Evolutionary conservation across 73 alveolate genomes (phyloP).

Genomic region (Diophrys sp.): DNA sequence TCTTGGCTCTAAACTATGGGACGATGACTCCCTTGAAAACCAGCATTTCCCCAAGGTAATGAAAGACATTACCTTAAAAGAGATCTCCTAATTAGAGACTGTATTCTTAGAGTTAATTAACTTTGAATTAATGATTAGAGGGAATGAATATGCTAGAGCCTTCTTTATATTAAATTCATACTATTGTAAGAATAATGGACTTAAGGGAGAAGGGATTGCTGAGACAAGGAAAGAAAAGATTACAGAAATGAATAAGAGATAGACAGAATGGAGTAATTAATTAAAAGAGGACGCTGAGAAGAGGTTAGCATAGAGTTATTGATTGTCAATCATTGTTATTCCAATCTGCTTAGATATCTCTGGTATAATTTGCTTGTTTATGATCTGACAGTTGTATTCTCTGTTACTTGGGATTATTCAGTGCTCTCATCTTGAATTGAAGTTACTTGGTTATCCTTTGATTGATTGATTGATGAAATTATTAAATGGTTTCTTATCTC

Average conservation of each 20-base stretch:
- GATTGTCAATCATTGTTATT: no score
- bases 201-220: background rate
- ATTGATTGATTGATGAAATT: no score
- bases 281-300: no score
- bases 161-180: constrained; percentile 71
- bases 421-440: no score
- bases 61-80: constrained; percentile 85
- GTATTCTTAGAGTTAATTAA: constrained; percentile 83
- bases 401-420: no score
- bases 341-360: no score
- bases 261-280: background rate
- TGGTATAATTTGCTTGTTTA: no score
- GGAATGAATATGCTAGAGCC: constrained; percentile 89
- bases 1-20: constrained; percentile 98
- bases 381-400: no score
- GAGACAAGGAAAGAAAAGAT: background rate
- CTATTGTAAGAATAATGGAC: background rate
- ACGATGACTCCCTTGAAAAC: constrained; percentile 99
- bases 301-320: no score
- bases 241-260: background rate
- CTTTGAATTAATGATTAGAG: constrained; percentile 80
- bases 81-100: constrained; percentile 94
- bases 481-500: no score
- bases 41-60: constrained; percentile 97
- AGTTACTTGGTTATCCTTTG: no score